Base-by-base conservation (phyloP, 129 eudicot genomes). In the Chrysanthemum makinoi region DNA sequence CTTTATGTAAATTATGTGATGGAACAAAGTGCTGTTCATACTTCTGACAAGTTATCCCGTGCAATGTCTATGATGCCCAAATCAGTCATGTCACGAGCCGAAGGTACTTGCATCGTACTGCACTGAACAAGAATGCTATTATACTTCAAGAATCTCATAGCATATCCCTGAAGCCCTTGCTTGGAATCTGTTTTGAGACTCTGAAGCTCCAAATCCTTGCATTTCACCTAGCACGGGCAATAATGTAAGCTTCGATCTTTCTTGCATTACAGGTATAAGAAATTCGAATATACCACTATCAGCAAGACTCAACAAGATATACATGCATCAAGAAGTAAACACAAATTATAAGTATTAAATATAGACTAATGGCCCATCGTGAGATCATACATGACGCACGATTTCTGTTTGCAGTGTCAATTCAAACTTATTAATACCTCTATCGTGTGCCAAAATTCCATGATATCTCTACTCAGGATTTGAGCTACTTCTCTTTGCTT, bases 391-490 rank as follows among this genome's bases (percentile, higher is more conserved):
- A 69, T 69, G 74, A 69, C 17, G 74, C 28, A 30, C 26, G 3
- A 13, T 53, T 52, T 53, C 28, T 69, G 51, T 26, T 53, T 53
- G 28, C 49, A 33, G 64, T 28, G 17, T 30, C 18, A 62, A 14
- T 62, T 62, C 51, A 69, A 53, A 54, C 43, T 54, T 53, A 53
- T 11, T 33, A 8, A 44, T 76, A 82, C 88, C 90, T 86, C 79
- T 24, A 74, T 80, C 11, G 80, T 80, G 62, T 71, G 81, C 98
- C 98, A 89, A 83, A 92, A 92, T 68, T 87, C 90, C 89, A 78
- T 80, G 80, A 92, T 88, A 73, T 88, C 81, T 69, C 74, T 85
- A 51, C 88, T 87, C 85, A 92, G 80, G 67, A 66, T 63, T 60
- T 75, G 87, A 39, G 96, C 91, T 35, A 83, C 83, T 78, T 69